Evolutionary conservation across 257 asterid genomes (phyloP), one percentile per base, ranked within the genome.

Genomic region (Rhazya stricta): DNA sequence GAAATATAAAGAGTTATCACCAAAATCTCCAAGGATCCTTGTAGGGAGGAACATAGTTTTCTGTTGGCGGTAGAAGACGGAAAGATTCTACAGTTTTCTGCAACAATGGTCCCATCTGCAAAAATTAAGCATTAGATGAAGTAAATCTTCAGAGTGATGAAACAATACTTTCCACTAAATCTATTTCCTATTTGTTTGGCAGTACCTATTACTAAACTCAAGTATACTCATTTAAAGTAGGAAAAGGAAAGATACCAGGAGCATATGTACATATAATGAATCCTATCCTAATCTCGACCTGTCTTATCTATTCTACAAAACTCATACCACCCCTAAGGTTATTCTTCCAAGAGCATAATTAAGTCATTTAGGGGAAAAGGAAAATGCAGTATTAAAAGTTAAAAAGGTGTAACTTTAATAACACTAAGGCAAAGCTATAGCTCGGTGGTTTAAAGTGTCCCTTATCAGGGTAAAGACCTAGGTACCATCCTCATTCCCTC

Each of bases 21-120:
- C 97, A 91, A 87, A 94, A 91, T 83, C 98, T 91, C 97, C 97
- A 91, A 1, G 98, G 97, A 75, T 94, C 98, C 87, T 90, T 89
- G 83, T 76, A 91, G 6, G 99, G 99, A 68, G 98, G 99, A 58
- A 95, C 98, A 79, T 95, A 95, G 68, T 81, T 87, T 74, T 95
- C 96, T 27, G 96, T 91, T 21, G 98, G 96, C 81, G 98, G 87
- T 42, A 88, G 83, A 80, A 95, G 96, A 32, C 89, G 89, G 79
- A 94, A 94, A 42, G 99, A 95, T 6, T 84, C 92, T 66, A 86
- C 94, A 0, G 93, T 84, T 80, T 92, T 88, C 81, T 85, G 83
- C 82, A 95, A 76, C 75, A 83, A 43, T 2, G 94, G 91, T 16
- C 98, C 99, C 96, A 95, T 89, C 99, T 95, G 96, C 88, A 72